Evolutionary conservation across 73 alveolate species (phyloP), one percentile per base, ranked within the genome.

Genomic region (Paramecium bursaria): DNA sequence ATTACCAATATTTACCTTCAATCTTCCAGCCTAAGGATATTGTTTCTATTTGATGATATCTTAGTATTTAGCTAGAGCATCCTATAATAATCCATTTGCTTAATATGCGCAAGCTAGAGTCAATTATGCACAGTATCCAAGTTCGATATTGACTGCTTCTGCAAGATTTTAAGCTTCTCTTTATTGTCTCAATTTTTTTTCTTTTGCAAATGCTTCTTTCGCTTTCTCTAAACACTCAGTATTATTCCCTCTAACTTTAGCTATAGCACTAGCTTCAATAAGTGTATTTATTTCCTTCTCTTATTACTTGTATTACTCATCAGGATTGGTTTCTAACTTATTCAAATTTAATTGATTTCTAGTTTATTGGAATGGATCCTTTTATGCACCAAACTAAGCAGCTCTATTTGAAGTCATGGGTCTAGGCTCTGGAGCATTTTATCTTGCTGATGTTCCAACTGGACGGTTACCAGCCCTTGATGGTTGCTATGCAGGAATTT

Each of bases 191-290:
- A 92, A 76, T 91, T 88, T 90, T 80, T 92, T 92, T 75, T 92
- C 97, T 51, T 92, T 92, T 42, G 85, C 51, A 11, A 92, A 92
- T 3, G 97, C 97, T 46, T 92, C 97, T 75, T 92, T 92, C 3
- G 97, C 97, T 54, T 92, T 92, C 39, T 86, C 86, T 4, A 92
- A 86, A 9, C 94, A 90, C 33, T 89, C 94, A 82, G 90, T 76
- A 51, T 75, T 50, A 50, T 92, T 77, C 29, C 82, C 86, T 57
- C 76, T 75, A 29, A 88, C 42, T 49, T 88, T 92, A 46, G 89
- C 80, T 57, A 89, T 90, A 42, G 97, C 95, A 21, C 90, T 60
- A 23, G 61, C 87, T 57, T 92, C 97, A 14, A 89, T 87, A 13
- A 89, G 52, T 14, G 86, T 55, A 53, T 92, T 92, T 11, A 89